Conservation (phyloP, 805 yeast species). For the Candida insectalens region DNA sequence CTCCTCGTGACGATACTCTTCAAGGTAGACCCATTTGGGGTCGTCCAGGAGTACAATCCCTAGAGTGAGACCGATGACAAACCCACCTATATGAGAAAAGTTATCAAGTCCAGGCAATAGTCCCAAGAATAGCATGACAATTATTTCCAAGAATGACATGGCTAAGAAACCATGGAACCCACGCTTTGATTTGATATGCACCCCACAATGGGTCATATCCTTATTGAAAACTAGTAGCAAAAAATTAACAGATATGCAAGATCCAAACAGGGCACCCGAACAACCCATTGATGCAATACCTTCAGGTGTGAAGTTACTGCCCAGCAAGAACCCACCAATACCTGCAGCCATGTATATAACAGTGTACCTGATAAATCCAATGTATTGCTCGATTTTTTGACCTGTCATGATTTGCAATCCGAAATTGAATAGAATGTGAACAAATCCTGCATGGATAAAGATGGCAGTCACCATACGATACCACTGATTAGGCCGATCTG, state of each 20-base stretch:
- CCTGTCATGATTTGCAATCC: conserved; percentile 56
- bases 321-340: conserved; percentile 55
- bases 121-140: conserved; percentile 53
- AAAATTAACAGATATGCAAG: conserved; percentile 49
- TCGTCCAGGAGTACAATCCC: conserved; percentile 44
- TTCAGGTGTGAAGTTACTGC: conserved; percentile 58
- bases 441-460: conserved; percentile 64
- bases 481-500: conserved; percentile 49
- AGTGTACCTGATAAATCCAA: conserved; percentile 46
- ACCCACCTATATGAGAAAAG: conserved; percentile 70
- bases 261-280: conserved; percentile 62
- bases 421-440: conserved; percentile 58
- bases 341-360: conserved; percentile 54
- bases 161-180: conserved; percentile 36
- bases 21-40: conserved; percentile 34
- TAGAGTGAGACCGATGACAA: conserved; percentile 46
- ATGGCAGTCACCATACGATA: conserved; percentile 63
- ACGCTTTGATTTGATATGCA: conserved; percentile 23
- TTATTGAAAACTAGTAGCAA: conserved; percentile 46
- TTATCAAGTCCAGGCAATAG: conserved; percentile 67
- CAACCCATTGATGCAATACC: conserved; percentile 66
- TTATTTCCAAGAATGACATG: conserved; percentile 44
- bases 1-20: not conserved
- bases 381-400: conserved; percentile 41
- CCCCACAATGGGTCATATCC: conserved; percentile 29